Conservation (phyloP, 345 rosid genomes). For the Gossypium thurberi region DNA sequence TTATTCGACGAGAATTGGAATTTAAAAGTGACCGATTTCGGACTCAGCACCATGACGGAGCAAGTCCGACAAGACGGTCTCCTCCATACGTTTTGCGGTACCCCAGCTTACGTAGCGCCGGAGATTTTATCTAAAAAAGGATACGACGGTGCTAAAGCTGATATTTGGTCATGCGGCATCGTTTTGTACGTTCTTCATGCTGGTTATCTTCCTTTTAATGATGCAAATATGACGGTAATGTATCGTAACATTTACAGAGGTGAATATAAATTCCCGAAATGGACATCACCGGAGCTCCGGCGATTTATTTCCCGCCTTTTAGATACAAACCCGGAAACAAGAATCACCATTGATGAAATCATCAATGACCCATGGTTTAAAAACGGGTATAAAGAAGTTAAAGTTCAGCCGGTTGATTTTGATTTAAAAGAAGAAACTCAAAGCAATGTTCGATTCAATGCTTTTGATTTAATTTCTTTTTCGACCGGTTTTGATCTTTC, state of each 20-base stretch:
- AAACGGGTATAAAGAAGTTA: conserved; percentile 34
- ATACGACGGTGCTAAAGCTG: conserved; percentile 81
- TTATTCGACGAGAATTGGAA: conserved; percentile 79
- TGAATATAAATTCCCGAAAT: conserved; percentile 69
- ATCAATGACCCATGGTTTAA: conserved; percentile 66
- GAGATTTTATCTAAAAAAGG: conserved; percentile 82
- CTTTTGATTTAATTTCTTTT: conserved; percentile 55
- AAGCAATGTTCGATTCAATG: conserved; percentile 35
- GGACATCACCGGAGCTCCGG: conserved; percentile 84
- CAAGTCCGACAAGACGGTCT: conserved; percentile 71
- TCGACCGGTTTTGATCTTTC: conserved; percentile 48
- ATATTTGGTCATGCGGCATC: conserved; percentile 90
- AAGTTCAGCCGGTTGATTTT: conserved; percentile 37
- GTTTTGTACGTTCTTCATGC: conserved; percentile 67
- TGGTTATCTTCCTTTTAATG: conserved; percentile 82
- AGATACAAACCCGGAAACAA: conserved; percentile 54
- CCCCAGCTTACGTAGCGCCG: conserved; percentile 95
- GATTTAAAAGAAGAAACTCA: conserved; percentile 32
- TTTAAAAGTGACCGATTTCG: conserved; percentile 75
- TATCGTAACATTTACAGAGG: conserved; percentile 80
- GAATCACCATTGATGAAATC: conserved; percentile 77
- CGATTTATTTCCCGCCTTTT: conserved; percentile 53
- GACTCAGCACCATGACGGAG: conserved; percentile 64
- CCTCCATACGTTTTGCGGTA: conserved; percentile 83
- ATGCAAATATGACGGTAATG: conserved; percentile 74